These are phyloP conservation scores for Calamus simplicifolius DNA, from an alignment of 176 grass and related monocot genomes.

Conservation along the genomic window DNA sequence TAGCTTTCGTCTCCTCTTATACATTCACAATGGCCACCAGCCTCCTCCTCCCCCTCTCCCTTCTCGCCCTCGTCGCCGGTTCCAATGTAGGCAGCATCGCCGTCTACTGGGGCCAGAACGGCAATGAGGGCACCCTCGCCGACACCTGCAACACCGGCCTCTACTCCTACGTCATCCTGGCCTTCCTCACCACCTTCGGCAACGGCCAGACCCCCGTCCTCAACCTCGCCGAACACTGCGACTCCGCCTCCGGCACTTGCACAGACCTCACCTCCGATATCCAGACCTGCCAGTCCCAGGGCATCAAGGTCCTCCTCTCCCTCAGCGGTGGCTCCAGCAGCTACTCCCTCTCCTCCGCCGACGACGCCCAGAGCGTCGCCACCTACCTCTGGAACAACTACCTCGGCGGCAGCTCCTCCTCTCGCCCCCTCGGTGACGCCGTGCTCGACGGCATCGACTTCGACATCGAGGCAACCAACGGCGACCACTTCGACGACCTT, in stretches of 20 bases:
- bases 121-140: slow-evolving; percentile 41
- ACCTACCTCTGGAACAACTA: slow-evolving; percentile 67
- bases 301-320: slow-evolving; percentile 62
- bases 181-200: slow-evolving; percentile 67
- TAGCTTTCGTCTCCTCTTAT: too few species aligned
- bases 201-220: slow-evolving; percentile 39
- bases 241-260: slow-evolving; percentile 26
- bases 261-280: slow-evolving; percentile 28
- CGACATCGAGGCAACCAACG: slow-evolving; percentile 38
- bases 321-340: slow-evolving; percentile 30
- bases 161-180: slow-evolving; percentile 30
- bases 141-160: slow-evolving; percentile 43
- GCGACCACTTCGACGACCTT: slow-evolving; percentile 39
- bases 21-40: not conserved
- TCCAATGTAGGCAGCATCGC: slow-evolving; percentile 46
- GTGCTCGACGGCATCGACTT: slow-evolving; percentile 69
- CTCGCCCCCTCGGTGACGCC: slow-evolving; percentile 44
- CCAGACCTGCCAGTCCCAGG: slow-evolving; percentile 31
- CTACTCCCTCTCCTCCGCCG: slow-evolving; percentile 36
- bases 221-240: slow-evolving; percentile 59
- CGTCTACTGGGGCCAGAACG: slow-evolving; percentile 77
- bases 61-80: slow-evolving; percentile 24
- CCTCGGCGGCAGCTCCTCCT: slow-evolving; percentile 27
- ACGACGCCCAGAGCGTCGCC: slow-evolving; percentile 49
- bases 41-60: slow-evolving; percentile 22